Percentiles rank a stretch among this genome's conserved stretches.
Evolutionary conservation across 2,329 filamentous ascomycete species (phyloP).

Genomic region (Truncatella angustata): DNA sequence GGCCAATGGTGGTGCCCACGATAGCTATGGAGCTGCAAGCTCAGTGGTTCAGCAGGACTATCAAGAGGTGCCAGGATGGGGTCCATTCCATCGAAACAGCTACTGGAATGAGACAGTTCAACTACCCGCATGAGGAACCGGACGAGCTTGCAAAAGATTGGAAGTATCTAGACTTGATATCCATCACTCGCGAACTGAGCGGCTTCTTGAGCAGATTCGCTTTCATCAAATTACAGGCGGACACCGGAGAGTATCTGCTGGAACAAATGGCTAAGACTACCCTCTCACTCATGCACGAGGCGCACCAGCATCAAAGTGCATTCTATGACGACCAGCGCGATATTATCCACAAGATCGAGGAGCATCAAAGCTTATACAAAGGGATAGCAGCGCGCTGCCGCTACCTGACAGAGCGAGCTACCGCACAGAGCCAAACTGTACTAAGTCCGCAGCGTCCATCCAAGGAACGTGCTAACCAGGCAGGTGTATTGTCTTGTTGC

Average conservation of each 20-base stretch:
- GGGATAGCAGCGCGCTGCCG: conserved; percentile 2
- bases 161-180: neutral
- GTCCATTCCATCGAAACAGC: neutral
- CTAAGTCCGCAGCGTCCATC: neutral
- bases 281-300: neutral
- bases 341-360: neutral
- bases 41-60: neutral
- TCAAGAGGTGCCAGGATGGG: neutral
- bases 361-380: neutral
- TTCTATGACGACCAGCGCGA: neutral
- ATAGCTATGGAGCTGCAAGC: conserved; percentile 3
- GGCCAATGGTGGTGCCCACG: neutral
- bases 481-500: conserved; percentile 1
- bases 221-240: conserved; percentile 1
- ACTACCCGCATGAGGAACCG: too few relatives aligned
- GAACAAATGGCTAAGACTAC: neutral
- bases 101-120: conserved; percentile 3
- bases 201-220: conserved; percentile 3
- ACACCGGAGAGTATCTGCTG: neutral
- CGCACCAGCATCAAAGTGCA: neutral
- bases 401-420: neutral
- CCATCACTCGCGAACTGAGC: neutral
- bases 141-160: too few relatives aligned
- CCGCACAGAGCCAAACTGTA: conserved; percentile 6
- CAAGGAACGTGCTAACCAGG: neutral